These are phyloP conservation scores for Apiospora arundinis DNA, from an alignment of 2,329 filamentous ascomycete genomes.

Conservation along the genomic window DNA sequence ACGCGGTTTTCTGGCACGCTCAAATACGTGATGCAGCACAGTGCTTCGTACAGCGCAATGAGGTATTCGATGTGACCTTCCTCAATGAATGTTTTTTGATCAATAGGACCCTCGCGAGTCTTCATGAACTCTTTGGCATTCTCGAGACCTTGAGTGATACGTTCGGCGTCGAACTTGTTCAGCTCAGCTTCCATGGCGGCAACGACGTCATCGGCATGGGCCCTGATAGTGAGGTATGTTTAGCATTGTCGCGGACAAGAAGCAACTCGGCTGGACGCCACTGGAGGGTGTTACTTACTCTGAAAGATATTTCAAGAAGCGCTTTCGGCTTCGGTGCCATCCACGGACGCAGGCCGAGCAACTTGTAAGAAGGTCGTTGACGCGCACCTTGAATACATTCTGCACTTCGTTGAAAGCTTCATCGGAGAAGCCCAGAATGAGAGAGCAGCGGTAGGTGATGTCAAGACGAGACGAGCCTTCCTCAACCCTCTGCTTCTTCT, in stretches of 20 bases:
- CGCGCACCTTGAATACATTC: conserved; percentile 61
- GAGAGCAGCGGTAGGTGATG: conserved; percentile 70
- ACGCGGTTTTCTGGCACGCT: conserved; percentile 55
- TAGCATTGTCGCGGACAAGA: not conserved
- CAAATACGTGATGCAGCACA: conserved; percentile 85
- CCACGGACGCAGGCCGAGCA: conserved; percentile 76
- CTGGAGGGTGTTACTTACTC: conserved; percentile 51
- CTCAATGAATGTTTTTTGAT: conserved; percentile 47
- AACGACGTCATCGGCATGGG: conserved; percentile 57
- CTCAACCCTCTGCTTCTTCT: conserved; percentile 60
- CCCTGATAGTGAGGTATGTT: conserved; percentile 26
- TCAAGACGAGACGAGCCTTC: conserved; percentile 63
- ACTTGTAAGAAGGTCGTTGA: conserved; percentile 64
- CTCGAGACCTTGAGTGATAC: conserved; percentile 66
- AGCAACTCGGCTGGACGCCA: not conserved
- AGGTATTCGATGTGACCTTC: conserved; percentile 64
- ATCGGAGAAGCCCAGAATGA: conserved; percentile 71
- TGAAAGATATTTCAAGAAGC: conserved; percentile 66
- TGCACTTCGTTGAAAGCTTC: conserved; percentile 66
- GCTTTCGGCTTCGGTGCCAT: conserved; percentile 74
- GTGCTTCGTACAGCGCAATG: conserved; percentile 83
- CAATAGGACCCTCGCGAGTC: conserved; percentile 44
- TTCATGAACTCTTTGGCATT: conserved; percentile 61
- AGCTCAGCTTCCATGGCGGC: conserved; percentile 61
- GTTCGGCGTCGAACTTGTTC: conserved; percentile 64